These are phyloP conservation scores for Wickerhamomyces canadensis DNA, from an alignment of 805 yeast genomes.

Conservation along the genomic window DNA sequence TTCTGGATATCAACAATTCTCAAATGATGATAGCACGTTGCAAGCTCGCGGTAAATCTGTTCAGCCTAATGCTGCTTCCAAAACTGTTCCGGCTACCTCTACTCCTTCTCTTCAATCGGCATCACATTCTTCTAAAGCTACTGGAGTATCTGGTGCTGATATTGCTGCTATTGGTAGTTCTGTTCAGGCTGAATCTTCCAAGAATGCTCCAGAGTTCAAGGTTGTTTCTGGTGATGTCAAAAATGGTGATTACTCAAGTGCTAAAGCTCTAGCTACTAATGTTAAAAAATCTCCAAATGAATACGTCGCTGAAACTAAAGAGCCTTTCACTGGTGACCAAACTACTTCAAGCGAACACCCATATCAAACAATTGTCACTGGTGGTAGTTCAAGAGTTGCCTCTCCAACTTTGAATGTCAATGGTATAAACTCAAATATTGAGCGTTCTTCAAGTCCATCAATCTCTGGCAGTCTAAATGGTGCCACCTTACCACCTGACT, in stretches of 20 bases:
- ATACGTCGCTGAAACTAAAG: conserved; percentile 8
- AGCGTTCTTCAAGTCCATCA: conserved; percentile 9
- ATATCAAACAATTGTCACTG: too few species aligned
- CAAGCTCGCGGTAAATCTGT: conserved; percentile 5
- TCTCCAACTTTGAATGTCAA: too few species aligned
- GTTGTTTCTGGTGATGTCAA: conserved; percentile 6
- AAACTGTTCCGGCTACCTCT: conserved; percentile 13
- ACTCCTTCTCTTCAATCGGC: conserved; percentile 1
- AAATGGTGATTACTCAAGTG: conserved; percentile 9
- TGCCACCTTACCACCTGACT: conserved; percentile 23
- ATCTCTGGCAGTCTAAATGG: conserved; percentile 14
- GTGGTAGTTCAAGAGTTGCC: too few species aligned
- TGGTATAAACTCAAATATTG: neutral
- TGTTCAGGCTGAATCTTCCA: conserved; percentile 7
- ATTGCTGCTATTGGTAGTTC: conserved; percentile 5
- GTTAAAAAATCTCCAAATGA: conserved; percentile 7
- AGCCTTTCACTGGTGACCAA: conserved; percentile 1
- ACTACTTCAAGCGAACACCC: neutral
- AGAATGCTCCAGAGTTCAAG: conserved; percentile 21
- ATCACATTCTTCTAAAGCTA: conserved; percentile 1
- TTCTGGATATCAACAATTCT: conserved; percentile 11
- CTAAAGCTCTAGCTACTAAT: conserved; percentile 7
- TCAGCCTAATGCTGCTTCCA: conserved; percentile 15
- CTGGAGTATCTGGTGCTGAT: neutral
- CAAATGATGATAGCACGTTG: conserved; percentile 4